Base-by-base conservation (phyloP, 2,329 filamentous ascomycete genomes). In the Hypoxylon sp. region DNA sequence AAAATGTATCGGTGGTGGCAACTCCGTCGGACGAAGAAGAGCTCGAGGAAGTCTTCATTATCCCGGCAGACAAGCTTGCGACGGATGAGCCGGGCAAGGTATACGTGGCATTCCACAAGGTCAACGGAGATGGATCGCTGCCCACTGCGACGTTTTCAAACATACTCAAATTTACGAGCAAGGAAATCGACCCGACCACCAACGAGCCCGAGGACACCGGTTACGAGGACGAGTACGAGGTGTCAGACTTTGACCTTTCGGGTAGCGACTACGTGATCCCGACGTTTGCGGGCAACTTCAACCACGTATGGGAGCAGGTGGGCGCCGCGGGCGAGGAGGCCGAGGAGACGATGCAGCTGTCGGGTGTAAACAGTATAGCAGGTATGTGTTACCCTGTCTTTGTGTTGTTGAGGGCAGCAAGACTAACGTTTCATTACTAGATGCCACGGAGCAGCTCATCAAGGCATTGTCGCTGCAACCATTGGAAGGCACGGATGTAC, bases 201-300 rank as follows among this genome's bases (percentile, higher is more conserved):
- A 86, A 87, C 65, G 92, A 97, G 77, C 91, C 94, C 0, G 95
- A 99, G 75, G 92, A 96, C 13, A 83, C 79, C 42, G 95, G 95
- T 41, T 98, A 98, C 74, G 94, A 98, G 49, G 95, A 99, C 71
- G 95, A 99, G 78, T 99, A 99, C 73, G 91, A 97, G 78, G 90
- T 98, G 58, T 92, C 95, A 61, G 92, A 97, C 72, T 87, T 98
- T 60, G 93, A 97, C 61, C 85, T 99, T 59, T 84, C 87, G 15
- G 95, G 94, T 56, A 92, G 92, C 66, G 95, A 99, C 75, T 99
- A 97, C 76, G 87, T 99, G 61, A 84, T 97, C 43, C 95, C 95
- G 17, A 89, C 92, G 1, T 99, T 96, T 75, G 93, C 93, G 15
- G 90, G 93, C 73, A 96, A 92, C 81, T 99, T 98, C 74, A 92